Conservation (phyloP, 1,284 basidiomycete species). For the Pseudozyma flocculosa region DNA sequence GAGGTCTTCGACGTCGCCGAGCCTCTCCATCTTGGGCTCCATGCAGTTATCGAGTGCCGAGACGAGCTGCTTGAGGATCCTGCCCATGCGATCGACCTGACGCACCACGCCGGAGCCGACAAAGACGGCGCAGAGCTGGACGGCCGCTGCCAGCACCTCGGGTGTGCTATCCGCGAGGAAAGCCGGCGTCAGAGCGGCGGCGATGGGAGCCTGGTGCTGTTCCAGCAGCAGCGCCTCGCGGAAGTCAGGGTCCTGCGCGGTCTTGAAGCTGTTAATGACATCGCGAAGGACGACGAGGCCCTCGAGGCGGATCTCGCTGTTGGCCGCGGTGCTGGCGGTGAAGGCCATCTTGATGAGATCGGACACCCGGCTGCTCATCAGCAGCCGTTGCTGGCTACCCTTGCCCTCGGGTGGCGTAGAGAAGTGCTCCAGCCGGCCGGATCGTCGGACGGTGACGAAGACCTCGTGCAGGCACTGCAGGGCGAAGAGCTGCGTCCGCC, state of each 20-base stretch:
- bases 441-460: slow-evolving; percentile 72
- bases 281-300: slow-evolving; percentile 86
- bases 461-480: slow-evolving; percentile 89
- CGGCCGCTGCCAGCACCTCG: slow-evolving; percentile 87
- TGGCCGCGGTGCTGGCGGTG: slow-evolving; percentile 90
- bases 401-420: slow-evolving; percentile 68
- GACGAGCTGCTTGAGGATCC: slow-evolving; percentile 80
- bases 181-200: slow-evolving; percentile 94
- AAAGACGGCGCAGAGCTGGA: slow-evolving; percentile 91
- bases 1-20: slow-evolving; percentile 83
- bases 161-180: slow-evolving; percentile 93
- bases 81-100: slow-evolving; percentile 84
- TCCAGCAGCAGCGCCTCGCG: slow-evolving; percentile 87
- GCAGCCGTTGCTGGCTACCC: slow-evolving; percentile 59
- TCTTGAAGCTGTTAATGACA: slow-evolving; percentile 87
- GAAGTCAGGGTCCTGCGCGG: slow-evolving; percentile 87
- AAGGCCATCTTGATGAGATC: slow-evolving; percentile 98
- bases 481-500: slow-evolving; percentile 95
- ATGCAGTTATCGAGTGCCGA: slow-evolving; percentile 68
- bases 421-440: slow-evolving; percentile 61
- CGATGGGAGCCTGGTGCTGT: slow-evolving; percentile 97
- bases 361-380: slow-evolving; percentile 77
- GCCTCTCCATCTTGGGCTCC: slow-evolving; percentile 79
- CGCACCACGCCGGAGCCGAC: slow-evolving; percentile 94
- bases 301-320: slow-evolving; percentile 91